Percentiles rank a stretch among this genome's conserved stretches.
Evolutionary conservation across 139 green algal species (phyloP).

Genomic region (Chlorella sp.): DNA sequence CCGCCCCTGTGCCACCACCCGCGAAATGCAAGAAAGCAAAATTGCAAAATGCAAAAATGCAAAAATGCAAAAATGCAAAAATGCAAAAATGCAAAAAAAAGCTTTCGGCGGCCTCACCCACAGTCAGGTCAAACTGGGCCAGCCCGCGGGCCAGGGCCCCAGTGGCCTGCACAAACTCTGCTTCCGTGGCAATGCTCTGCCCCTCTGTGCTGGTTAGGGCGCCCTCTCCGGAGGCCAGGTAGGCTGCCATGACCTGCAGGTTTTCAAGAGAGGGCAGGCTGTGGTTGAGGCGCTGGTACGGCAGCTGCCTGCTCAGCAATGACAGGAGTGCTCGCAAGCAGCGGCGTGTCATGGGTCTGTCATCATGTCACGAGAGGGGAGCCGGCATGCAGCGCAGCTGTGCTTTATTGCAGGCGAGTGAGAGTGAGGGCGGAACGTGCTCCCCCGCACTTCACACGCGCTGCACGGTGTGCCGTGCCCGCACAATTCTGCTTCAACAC

Average conservation of each 20-base stretch:
- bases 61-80: too few relatives aligned
- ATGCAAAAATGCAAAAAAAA: too few relatives aligned
- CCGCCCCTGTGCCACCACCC: neutral
- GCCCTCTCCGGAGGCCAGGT: constrained; percentile 23
- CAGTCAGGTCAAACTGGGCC: constrained; percentile 52
- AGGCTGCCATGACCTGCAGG: constrained; percentile 36
- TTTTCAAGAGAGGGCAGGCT: neutral
- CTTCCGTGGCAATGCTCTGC: constrained; percentile 6
- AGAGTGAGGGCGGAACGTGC: too few relatives aligned
- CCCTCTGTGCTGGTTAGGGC: constrained; percentile 4
- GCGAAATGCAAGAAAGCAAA: too few relatives aligned
- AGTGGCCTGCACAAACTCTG: constrained; percentile 42
- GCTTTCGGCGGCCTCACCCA: constrained; percentile 53
- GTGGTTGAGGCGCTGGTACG: neutral
- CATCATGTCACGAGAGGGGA: too few relatives aligned
- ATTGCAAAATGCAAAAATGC: too few relatives aligned
- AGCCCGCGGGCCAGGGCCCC: constrained; percentile 42
- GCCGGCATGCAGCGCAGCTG: too few relatives aligned
- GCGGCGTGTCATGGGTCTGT: too few relatives aligned
- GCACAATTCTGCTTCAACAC: too few relatives aligned
- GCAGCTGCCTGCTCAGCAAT: neutral
- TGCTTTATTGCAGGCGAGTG: too few relatives aligned
- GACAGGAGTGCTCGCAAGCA: neutral
- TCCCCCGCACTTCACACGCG: too few relatives aligned
- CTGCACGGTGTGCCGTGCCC: too few relatives aligned